Conservation (phyloP, 1,139 yeast species). For the Meyerozyma smithsonii region DNA sequence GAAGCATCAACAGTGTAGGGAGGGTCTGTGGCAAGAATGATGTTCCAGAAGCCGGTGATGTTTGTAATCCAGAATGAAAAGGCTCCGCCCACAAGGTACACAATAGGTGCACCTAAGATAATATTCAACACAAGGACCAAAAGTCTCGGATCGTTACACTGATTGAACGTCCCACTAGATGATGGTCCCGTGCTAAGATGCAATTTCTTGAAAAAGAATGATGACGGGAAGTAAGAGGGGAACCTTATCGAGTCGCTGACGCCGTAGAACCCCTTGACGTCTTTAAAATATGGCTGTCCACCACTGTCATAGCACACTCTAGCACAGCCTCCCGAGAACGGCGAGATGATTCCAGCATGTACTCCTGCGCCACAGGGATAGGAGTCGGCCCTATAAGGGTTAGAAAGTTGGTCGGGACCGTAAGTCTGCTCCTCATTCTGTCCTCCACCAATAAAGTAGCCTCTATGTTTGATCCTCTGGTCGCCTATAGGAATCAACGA, state of each 20-base stretch:
- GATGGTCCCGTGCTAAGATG: constrained; percentile 3
- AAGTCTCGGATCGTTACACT: constrained; percentile 67
- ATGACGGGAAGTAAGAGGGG: constrained; percentile 69
- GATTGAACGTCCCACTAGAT: constrained; percentile 19
- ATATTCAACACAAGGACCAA: constrained; percentile 54
- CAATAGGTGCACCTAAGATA: constrained; percentile 54
- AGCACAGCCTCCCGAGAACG: constrained; percentile 79
- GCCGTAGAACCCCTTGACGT: constrained; percentile 42
- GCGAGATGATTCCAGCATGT: constrained; percentile 76
- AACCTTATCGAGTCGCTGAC: constrained; percentile 59
- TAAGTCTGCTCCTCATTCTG: constrained; percentile 15
- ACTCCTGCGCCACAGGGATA: constrained; percentile 88
- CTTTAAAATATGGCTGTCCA: constrained; percentile 41
- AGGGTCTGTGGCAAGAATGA: constrained; percentile 77
- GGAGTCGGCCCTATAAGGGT: constrained; percentile 83
- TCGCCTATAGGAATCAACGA: constrained; percentile 76
- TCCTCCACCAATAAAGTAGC: constrained; percentile 78
- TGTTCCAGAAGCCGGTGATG: constrained; percentile 82
- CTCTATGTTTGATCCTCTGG: constrained; percentile 61
- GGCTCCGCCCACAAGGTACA: constrained; percentile 50
- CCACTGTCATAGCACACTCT: constrained; percentile 55
- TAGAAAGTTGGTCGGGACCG: constrained; percentile 25
- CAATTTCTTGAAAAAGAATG: constrained; percentile 51
- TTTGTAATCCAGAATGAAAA: constrained; percentile 59
- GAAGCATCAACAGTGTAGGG: constrained; percentile 58